Evolutionary conservation across 2,329 filamentous ascomycete genomes (phyloP).

Genomic region (Alternaria brassicae): DNA sequence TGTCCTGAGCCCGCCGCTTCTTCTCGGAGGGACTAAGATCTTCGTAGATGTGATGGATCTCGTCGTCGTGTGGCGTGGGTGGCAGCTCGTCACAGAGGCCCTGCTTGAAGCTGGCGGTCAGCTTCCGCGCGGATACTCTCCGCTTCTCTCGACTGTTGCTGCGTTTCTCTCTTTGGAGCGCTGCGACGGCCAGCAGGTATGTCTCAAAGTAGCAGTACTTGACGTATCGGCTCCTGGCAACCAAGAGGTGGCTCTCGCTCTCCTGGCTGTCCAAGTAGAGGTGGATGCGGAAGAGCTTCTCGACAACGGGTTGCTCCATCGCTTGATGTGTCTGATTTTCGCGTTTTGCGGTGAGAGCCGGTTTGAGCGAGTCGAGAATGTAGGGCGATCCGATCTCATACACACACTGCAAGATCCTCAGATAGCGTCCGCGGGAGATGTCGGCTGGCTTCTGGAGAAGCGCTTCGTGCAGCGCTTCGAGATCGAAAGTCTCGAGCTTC

Average conservation of each 20-base stretch:
- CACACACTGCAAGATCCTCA: conserved; percentile 12
- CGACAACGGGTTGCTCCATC: conserved; percentile 3
- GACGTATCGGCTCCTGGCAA: conserved; percentile 10
- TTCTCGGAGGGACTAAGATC: not conserved
- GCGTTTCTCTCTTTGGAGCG: conserved; percentile 2
- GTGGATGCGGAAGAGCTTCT: conserved; percentile 9
- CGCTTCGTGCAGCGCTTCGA: not conserved
- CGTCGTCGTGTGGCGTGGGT: not conserved
- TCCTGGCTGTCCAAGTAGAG: conserved; percentile 9
- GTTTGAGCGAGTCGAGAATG: conserved; percentile 8
- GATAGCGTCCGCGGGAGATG: not conserved
- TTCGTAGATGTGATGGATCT: conserved; percentile 3
- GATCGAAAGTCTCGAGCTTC: conserved; percentile 4
- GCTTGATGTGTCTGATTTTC: not conserved
- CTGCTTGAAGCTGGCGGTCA: conserved; percentile 8
- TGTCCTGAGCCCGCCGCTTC: not conserved
- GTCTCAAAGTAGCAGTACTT: conserved; percentile 19
- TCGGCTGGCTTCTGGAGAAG: conserved; percentile 1
- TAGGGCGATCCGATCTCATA: conserved; percentile 10
- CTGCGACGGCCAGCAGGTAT: conserved; percentile 10
- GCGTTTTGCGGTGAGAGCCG: not conserved
- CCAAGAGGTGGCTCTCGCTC: conserved; percentile 4
- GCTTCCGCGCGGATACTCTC: conserved; percentile 3
- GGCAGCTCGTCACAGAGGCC: not conserved
- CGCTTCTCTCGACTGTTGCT: not conserved